Evolutionary conservation across 2,329 filamentous ascomycete species (phyloP).

Genomic region (Daldinia sp.): DNA sequence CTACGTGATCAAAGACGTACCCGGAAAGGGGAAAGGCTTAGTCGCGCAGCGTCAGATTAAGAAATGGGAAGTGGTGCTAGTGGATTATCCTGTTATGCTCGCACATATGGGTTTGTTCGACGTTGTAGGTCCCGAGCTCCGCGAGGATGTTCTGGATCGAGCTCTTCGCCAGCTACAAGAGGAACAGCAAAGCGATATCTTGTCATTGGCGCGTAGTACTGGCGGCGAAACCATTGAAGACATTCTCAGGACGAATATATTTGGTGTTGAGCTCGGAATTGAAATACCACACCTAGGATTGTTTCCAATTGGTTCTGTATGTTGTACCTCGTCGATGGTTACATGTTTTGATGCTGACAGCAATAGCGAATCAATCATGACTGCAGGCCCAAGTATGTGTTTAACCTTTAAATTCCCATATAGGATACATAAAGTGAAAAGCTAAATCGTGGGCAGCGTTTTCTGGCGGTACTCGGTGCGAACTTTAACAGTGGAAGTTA

Average conservation of each 20-base stretch:
- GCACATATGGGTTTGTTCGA: constrained; percentile 33
- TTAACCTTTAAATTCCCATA: background rate
- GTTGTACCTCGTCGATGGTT: background rate
- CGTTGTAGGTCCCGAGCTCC: constrained; percentile 25
- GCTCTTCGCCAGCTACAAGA: constrained; percentile 31
- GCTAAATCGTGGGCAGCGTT: constrained; percentile 21
- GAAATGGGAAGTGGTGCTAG: constrained; percentile 34
- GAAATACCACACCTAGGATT: constrained; percentile 36
- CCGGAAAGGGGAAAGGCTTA: constrained; percentile 35
- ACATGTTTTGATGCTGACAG: background rate
- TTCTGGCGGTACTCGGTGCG: constrained; percentile 37
- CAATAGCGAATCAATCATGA: constrained; percentile 39
- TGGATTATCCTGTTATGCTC: constrained; percentile 34
- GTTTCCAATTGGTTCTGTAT: constrained; percentile 33
- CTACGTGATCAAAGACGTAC: constrained; percentile 24
- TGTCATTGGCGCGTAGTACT: constrained; percentile 26
- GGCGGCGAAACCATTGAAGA: constrained; percentile 37
- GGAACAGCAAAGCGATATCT: constrained; percentile 26
- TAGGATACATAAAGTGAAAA: background rate
- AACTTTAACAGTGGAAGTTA: constrained; percentile 30
- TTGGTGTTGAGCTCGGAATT: constrained; percentile 35
- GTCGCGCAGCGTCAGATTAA: constrained; percentile 27
- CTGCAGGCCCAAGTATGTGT: constrained; percentile 36
- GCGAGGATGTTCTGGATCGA: constrained; percentile 34
- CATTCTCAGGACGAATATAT: constrained; percentile 37